A percentile compares a stretch with the other conserved stretches of the same genome.
Conservation (phyloP, 23 red algal species). For the Cyanidiococcus yangmingshanensis region DNA sequence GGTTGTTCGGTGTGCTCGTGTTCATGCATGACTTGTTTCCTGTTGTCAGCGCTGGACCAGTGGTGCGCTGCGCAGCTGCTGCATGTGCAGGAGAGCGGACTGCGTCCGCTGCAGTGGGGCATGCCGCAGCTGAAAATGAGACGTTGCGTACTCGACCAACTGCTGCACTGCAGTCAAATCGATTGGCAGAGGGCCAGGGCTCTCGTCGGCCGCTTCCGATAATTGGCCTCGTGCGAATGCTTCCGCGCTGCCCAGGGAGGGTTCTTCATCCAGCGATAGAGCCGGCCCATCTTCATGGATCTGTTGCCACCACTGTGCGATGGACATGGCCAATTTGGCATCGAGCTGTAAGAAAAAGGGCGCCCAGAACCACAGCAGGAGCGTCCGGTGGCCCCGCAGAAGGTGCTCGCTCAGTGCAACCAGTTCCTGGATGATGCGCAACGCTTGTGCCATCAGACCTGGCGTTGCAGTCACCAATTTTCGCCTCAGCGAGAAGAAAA, state of each 20-base stretch:
- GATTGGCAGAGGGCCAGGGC: not conserved
- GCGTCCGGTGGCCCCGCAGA: not conserved
- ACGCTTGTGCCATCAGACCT: not conserved
- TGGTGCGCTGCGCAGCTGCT: not conserved
- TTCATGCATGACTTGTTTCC: too few species aligned
- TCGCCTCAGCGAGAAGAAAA: not conserved
- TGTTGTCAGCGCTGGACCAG: too few species aligned
- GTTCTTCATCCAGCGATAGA: too few species aligned
- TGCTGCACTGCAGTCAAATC: not conserved
- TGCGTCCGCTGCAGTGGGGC: not conserved
- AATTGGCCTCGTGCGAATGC: too few species aligned
- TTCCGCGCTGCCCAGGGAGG: too few species aligned
- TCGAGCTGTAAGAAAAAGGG: constrained; percentile 14
- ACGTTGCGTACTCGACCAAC: not conserved
- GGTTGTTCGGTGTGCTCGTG: too few species aligned
- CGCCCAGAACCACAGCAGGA: not conserved
- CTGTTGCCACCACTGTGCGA: constrained; percentile 10
- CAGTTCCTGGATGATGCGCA: constrained; percentile 1
- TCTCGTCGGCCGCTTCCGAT: too few species aligned
- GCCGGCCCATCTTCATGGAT: too few species aligned
- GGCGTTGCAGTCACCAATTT: not conserved
- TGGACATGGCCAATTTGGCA: constrained; percentile 7
- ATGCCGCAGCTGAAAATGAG: not conserved
- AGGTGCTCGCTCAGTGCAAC: not conserved
- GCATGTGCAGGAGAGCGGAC: not conserved